Evolutionary conservation across 148 eudicot genomes (phyloP), one percentile per base, ranked within the genome.

Genomic region (Chenopodium suecicum): DNA sequence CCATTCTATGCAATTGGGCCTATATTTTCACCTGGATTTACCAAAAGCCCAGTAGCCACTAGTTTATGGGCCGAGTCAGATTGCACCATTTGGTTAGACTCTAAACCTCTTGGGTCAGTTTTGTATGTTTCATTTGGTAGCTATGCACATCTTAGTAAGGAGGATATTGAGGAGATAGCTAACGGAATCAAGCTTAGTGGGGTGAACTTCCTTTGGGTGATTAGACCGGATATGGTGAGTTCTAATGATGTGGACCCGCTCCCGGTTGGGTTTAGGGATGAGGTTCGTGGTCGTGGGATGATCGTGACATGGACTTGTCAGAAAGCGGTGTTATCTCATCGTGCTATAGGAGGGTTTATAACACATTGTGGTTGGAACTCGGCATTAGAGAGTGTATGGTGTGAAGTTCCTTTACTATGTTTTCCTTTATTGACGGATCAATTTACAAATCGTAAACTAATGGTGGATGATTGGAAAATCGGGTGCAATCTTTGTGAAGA

Each of bases 41-140:
- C 84, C 78, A 85, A 86, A 69, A 83, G 87, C 75, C 86, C 81
- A 10, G 91, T 93, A 29, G 75, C 91, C 75, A 91, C 93, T 9
- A 91, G 93, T 77, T 58, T 93, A 11, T 91, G 97, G 97, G 69
- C 91, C 56, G 95, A 93, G 79, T 87, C 92, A 0, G 90, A 93
- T 48, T 93, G 95, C 84, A 86, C 88, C 80, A 77, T 79, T 2
- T 93, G 97, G 97, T 89, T 93, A 70, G 82, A 87, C 82, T 47
- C 88, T 52, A 89, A 90, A 67, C 90, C 93, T 0, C 73, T 14
- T 10, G 85, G 90, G 73, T 89, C 97, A 10, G 93, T 93, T 20
- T 76, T 93, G 27, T 93, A 90, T 44, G 82, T 93, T 2, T 93
- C 97, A 2, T 93, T 93, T 54, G 97, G 97, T 34, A 93, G 97